A percentile compares a stretch with the other conserved stretches of the same genome.
Conservation (phyloP, 306 rosid species). For the Abrus pulchellus region DNA sequence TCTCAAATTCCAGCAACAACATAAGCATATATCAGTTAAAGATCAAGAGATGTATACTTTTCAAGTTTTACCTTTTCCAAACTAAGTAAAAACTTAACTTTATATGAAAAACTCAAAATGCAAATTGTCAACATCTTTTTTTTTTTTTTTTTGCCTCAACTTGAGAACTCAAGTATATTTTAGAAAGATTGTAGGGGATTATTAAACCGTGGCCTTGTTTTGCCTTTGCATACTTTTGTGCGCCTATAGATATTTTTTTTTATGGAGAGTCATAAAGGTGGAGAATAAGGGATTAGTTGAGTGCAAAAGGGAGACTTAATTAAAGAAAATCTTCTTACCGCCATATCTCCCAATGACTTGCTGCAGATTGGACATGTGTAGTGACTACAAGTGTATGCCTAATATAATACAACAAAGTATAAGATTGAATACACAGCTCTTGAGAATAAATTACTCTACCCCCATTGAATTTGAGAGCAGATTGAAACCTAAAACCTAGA, state of each 20-base stretch:
- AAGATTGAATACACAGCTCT: constrained; percentile 47
- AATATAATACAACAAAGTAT: constrained; percentile 46
- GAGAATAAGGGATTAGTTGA: constrained; percentile 14
- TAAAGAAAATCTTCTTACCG: constrained; percentile 65
- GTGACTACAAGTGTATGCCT: constrained; percentile 98
- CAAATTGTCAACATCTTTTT: constrained; percentile 14
- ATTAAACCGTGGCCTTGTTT: constrained; percentile 26
- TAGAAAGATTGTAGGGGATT: constrained; percentile 11
- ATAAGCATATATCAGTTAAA: constrained; percentile 3
- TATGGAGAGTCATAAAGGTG: constrained; percentile 26
- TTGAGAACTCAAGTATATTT: constrained; percentile 3
- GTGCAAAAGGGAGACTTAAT: constrained; percentile 9
- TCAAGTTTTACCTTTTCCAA: constrained; percentile 7
- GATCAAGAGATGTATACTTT: constrained; percentile 11
- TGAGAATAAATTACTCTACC: background rate
- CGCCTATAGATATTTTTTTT: background rate
- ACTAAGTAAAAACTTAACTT: constrained; percentile 19
- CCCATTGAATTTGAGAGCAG: background rate
- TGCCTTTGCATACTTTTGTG: background rate
- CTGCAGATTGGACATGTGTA: constrained; percentile 98
- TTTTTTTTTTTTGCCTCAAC: constrained; percentile 5
- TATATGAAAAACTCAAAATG: constrained; percentile 18
- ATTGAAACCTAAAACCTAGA: constrained; percentile 30
- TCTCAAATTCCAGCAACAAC: constrained; percentile 7
- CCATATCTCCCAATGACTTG: constrained; percentile 99